phyloP scores from a whole-genome alignment of 2,329 filamentous ascomycete genomes.

The Hirsutella thompsonii region DNA sequence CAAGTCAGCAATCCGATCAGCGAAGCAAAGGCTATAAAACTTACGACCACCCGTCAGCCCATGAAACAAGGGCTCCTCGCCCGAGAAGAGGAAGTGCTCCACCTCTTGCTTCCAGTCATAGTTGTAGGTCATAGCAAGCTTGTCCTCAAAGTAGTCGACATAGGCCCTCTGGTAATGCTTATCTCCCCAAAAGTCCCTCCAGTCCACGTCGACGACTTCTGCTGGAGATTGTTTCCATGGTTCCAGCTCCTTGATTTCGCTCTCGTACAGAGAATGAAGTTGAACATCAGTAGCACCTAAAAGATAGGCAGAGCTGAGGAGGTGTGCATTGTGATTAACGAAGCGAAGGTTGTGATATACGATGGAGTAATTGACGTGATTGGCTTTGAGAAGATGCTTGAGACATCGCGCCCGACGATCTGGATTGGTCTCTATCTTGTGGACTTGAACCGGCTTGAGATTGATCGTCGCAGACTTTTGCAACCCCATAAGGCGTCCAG shows the following conservation, averaged over 20 bases:
- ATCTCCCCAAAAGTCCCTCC: conserved; percentile 73
- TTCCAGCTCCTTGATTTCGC: conserved; percentile 57
- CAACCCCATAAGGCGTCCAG: conserved; percentile 13
- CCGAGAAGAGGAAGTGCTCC: conserved; percentile 61
- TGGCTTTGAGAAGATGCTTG: conserved; percentile 82
- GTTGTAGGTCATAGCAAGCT: conserved; percentile 55
- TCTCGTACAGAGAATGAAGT: conserved; percentile 70
- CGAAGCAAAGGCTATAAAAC: conserved; percentile 13
- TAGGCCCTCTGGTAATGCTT: conserved; percentile 76
- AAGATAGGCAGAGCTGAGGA: conserved; percentile 74
- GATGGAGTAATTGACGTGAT: conserved; percentile 82
- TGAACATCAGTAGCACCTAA: conserved; percentile 64
- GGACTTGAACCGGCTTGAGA: conserved; percentile 56
- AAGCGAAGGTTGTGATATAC: conserved; percentile 62
- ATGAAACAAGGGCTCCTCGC: conserved; percentile 67
- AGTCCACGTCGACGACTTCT: conserved; percentile 74
- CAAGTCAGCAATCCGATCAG: conserved; percentile 8
- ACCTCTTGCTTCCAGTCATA: conserved; percentile 81
- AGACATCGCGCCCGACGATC: conserved; percentile 73
- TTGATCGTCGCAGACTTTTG: conserved; percentile 26
- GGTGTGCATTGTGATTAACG: conserved; percentile 75
- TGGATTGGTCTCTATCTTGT: conserved; percentile 66
- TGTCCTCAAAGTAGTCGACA: conserved; percentile 92
- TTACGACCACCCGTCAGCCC: conserved; percentile 66
- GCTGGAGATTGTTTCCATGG: conserved; percentile 74